Base-by-base conservation (phyloP, 257 asterid genomes). In the Scutellaria galericulata region DNA sequence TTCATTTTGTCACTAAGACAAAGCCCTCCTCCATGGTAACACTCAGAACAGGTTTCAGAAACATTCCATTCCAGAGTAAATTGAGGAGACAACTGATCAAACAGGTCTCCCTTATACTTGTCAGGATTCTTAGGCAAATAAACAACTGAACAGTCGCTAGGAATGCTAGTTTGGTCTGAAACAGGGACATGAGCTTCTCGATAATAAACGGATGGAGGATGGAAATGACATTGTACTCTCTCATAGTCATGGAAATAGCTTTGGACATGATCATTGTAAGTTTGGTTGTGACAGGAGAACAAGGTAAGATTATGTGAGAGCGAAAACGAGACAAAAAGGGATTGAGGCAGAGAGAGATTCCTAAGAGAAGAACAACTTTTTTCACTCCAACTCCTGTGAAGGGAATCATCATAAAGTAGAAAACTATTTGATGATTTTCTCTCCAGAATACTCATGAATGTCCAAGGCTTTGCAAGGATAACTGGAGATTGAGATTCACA, bases 21-120 rank as follows among this genome's bases (percentile, higher is more conserved):
- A 64, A 51, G 70, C 41, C 85, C 82, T 66, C 87, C 89, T 27
- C 66, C 22, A 0, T 5, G 31, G 45, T 60, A 54, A 15, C 88
- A 85, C 4, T 14, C 18, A 73, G 1, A 40, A 72, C 88, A 85
- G 14, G 46, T 67, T 7, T 52, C 69, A 1, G 83, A 76, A n/a
- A 85, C 39, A 66, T 71, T 46, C 85, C 84, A 83, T 60, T 78
- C 77, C 0, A 87, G 20, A 0, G 42, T 22, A 60, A 71, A 78
- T 0, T 20, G 77, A 68, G 65, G 4, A n/a, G 66, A 51, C 61
- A 88, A 20, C 72, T 31, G 0, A 1, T 47, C 9, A 22, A 72
- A 59, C 72, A 80, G 39, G 1, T 5, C 70, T 40, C 22, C 27
- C 10, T 66, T 9, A 15, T 50, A 37, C 1, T 12, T 37, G 7